Base-by-base conservation (phyloP, 345 rosid genomes). In the Acer yangbiense region DNA sequence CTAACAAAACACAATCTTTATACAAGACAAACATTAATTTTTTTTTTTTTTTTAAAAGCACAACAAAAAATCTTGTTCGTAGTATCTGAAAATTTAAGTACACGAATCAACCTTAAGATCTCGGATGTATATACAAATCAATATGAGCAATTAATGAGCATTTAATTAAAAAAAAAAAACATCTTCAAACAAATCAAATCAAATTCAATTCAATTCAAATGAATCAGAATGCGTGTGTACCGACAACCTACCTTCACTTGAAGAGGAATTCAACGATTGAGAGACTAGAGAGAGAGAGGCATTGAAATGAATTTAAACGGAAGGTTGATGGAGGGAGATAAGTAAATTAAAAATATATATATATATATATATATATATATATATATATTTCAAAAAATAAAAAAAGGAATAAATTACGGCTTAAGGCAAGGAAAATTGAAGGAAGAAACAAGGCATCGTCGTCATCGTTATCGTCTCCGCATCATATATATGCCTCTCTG, bases 351-450 rank as follows among this genome's bases (percentile, higher is more conserved):
- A 75, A 50, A n/a, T 65, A 62, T n/a, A 55, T 57, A 8, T 20
- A 58, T 58, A 3, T 58, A 2, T 29, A 4, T 16, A 3, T 14
- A 55, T 57, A 8, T 20, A 55, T 57, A 8, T 20, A 58, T 58
- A 3, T 58, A 2, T 29, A 4, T 16, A 3, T 14, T 54, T 63
- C 7, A 71, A 48, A 25, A 17, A 18, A 11, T 10, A 20, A 65
- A 78, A 66, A 68, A 81, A 69, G 74, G 92, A 86, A 89, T 87
- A 85, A 80, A 84, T 83, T 86, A 83, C 80, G 89, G 85, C 85
- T 74, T 70, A 87, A 87, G 87, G 87, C 83, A 84, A 86, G 86
- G 74, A 86, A 83, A 35, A 68, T 52, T 17, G 65, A 65, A 76
- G 76, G 85, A 74, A 73, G 69, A 80, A 79, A 78, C 76, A 81